phyloP scores from a whole-genome alignment of 164 flowering plant species.

The Nymphaea thermarum region DNA sequence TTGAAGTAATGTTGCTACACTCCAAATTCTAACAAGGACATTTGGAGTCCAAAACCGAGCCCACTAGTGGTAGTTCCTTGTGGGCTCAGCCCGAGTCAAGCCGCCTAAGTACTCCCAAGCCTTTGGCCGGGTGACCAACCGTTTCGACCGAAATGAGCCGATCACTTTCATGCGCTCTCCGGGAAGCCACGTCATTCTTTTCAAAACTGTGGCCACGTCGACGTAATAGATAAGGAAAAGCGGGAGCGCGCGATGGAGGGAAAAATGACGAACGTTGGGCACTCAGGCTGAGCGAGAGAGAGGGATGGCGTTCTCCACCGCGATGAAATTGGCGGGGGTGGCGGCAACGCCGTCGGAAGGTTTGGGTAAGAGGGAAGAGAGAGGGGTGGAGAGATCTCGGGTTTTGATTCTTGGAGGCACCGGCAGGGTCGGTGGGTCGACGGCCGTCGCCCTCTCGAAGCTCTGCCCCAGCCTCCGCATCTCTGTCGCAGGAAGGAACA shows the following conservation, averaged over 20 bases:
- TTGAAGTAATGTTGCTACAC: no score
- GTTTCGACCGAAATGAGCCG: no score
- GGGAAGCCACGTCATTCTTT: no score
- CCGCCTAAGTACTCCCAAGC: no score
- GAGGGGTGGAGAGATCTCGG: conserved; percentile 20
- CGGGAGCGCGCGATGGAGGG: background rate
- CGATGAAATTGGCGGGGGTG: conserved; percentile 17
- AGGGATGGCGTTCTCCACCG: background rate
- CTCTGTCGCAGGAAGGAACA: conserved; percentile 64
- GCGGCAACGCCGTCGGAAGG: background rate
- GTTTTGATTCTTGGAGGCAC: conserved; percentile 85
- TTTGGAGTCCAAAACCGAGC: no score
- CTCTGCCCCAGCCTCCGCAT: conserved; percentile 58
- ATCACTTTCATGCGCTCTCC: background rate
- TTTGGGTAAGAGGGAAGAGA: conserved; percentile 5
- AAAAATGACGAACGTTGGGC: background rate
- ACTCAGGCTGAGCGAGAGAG: background rate
- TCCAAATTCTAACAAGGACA: no score
- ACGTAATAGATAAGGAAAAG: no score
- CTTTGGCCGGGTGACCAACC: no score
- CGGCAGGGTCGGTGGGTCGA: conserved; percentile 94
- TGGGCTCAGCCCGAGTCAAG: no score
- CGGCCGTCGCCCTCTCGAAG: conserved; percentile 71
- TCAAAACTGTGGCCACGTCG: no score
- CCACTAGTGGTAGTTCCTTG: no score